Base-by-base conservation (phyloP, 371 early-diverging fungal species). In the Mortierella sp. region DNA sequence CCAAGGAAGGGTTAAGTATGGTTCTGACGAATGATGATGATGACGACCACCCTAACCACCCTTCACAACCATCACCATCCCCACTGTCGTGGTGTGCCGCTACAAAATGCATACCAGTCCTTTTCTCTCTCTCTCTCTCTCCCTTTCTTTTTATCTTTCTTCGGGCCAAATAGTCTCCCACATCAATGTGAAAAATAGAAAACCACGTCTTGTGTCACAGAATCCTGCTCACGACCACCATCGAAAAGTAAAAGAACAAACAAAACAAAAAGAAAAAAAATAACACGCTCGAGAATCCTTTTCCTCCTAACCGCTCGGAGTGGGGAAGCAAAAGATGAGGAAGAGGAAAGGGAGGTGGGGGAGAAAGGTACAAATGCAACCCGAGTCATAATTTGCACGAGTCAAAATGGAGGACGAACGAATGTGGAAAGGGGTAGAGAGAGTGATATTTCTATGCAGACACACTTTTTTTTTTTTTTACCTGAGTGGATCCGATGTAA, bases 401-500 rank as follows among this genome's bases (percentile, higher is more conserved):
- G n/a, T n/a, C n/a, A n/a, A n/a, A n/a, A n/a, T n/a, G n/a, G n/a
- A n/a, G n/a, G n/a, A n/a, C n/a, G n/a, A n/a, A n/a, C n/a, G n/a
- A n/a, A n/a, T n/a, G n/a, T n/a, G n/a, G n/a, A n/a, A n/a, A n/a
- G n/a, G n/a, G n/a, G n/a, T n/a, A n/a, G n/a, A n/a, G n/a, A n/a
- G n/a, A n/a, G n/a, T n/a, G n/a, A n/a, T n/a, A n/a, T n/a, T n/a
- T n/a, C n/a, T n/a, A n/a, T n/a, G n/a, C n/a, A n/a, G n/a, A n/a
- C n/a, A n/a, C n/a, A n/a, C n/a, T n/a, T n/a, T n/a, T n/a, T n/a
- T n/a, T n/a, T n/a, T n/a, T n/a, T n/a, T n/a, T 45, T 68, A 74
- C 75, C 75, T 74, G 75, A 52, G 65, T 65, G 16, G 68, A 65
- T n/a, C 75, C 75, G 4, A 74, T 51, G 15, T 69, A 74, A 47